Conservation (phyloP, 108 stramenopile genomes). For the Nitzschia palea region DNA sequence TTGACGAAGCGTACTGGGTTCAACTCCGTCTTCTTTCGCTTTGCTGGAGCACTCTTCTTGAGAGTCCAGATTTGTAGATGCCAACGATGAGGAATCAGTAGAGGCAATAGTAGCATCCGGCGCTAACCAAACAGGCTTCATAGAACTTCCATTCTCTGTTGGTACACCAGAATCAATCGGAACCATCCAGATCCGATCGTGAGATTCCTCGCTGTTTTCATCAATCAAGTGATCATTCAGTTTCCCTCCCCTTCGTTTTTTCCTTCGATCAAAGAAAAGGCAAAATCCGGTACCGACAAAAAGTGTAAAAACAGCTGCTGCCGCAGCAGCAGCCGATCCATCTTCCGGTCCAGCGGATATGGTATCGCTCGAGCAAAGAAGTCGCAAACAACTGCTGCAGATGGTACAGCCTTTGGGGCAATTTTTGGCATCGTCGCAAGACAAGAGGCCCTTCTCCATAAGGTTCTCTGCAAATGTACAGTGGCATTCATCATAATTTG, state of each 20-base stretch:
- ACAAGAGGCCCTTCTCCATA: constrained; percentile 40
- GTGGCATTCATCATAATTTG: constrained; percentile 30
- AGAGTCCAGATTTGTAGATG: background rate
- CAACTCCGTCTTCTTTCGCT: too few species aligned
- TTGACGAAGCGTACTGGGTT: too few species aligned
- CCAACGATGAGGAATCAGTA: background rate
- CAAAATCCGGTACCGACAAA: background rate
- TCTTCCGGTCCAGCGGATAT: background rate
- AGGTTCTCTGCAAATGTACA: constrained; percentile 56
- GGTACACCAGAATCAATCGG: constrained; percentile 25
- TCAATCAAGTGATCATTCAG: constrained; percentile 17
- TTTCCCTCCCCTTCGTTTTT: constrained; percentile 6
- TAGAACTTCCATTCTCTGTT: background rate
- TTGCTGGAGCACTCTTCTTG: background rate
- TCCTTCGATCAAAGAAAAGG: background rate
- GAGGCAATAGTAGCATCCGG: background rate
- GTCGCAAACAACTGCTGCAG: constrained; percentile 50
- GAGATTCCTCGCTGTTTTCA: background rate
- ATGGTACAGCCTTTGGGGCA: constrained; percentile 54
- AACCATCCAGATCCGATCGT: constrained; percentile 22
- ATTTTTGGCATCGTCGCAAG: constrained; percentile 35
- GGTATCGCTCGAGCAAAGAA: constrained; percentile 2
- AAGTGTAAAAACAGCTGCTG: background rate
- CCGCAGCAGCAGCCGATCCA: background rate
- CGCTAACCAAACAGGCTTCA: constrained; percentile 27